These are phyloP conservation scores for Xylaria castorea DNA, from an alignment of 495 filamentous ascomycete genomes.

Conservation along the genomic window DNA sequence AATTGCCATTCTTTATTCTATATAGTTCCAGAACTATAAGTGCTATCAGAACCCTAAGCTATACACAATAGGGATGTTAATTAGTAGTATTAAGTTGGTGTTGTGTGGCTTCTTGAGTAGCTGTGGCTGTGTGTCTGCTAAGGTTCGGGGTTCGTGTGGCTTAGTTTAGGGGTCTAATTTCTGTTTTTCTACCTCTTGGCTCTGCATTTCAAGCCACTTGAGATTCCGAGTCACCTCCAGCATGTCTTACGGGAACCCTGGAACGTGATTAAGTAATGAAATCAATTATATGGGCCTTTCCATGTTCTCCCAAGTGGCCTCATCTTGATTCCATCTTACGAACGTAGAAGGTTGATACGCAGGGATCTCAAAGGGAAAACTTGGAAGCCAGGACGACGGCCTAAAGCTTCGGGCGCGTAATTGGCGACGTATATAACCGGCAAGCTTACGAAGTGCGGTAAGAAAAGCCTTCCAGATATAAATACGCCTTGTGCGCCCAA, in stretches of 20 bases:
- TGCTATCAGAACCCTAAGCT: no score
- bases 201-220: background rate
- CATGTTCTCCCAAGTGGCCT: background rate
- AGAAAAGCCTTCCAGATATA: background rate
- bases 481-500: background rate
- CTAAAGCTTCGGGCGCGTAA: background rate
- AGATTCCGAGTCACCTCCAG: background rate
- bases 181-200: background rate
- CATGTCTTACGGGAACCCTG: background rate
- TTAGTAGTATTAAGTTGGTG: no score
- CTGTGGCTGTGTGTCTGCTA: constrained; percentile 64
- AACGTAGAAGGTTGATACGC: background rate
- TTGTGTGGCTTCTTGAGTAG: background rate
- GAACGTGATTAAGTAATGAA: background rate
- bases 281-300: background rate
- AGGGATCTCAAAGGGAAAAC: background rate
- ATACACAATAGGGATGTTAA: no score
- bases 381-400: background rate
- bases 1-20: no score
- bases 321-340: background rate
- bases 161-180: constrained; percentile 47
- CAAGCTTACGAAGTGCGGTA: background rate
- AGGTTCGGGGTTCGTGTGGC: constrained; percentile 57
- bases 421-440: background rate
- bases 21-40: no score